These are phyloP conservation scores for Candida sanyaensis DNA, from an alignment of 1,139 yeast species.

Conservation along the genomic window DNA sequence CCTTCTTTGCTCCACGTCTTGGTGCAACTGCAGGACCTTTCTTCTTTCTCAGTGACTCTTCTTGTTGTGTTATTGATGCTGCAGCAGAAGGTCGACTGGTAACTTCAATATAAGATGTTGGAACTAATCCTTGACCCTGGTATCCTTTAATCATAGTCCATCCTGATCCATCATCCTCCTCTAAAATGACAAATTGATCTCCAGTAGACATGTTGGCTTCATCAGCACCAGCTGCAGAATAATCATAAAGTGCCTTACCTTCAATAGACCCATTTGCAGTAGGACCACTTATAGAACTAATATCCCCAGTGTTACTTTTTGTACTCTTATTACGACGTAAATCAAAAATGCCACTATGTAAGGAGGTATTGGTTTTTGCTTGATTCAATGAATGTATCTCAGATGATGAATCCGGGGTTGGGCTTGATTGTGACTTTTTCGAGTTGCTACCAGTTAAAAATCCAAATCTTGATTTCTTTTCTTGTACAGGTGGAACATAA, in stretches of 20 bases:
- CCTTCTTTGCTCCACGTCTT: slow-evolving; percentile 68
- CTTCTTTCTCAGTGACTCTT: slow-evolving; percentile 30
- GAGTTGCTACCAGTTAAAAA: slow-evolving; percentile 19
- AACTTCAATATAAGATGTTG: slow-evolving; percentile 76
- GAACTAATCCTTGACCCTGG: slow-evolving; percentile 74
- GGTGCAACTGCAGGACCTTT: slow-evolving; percentile 86
- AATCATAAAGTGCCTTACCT: slow-evolving; percentile 66
- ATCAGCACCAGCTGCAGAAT: slow-evolving; percentile 72
- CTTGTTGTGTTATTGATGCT: slow-evolving; percentile 9
- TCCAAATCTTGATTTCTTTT: slow-evolving; percentile 60
- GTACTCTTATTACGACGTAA: slow-evolving; percentile 37
- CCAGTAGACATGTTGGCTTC: slow-evolving; percentile 68
- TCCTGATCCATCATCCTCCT: slow-evolving; percentile 87
- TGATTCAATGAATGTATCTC: slow-evolving; percentile 37
- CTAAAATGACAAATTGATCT: slow-evolving; percentile 59
- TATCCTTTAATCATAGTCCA: slow-evolving; percentile 68
- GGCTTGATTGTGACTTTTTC: slow-evolving; percentile 13
- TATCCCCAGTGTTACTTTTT: not conserved
- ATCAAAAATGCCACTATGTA: slow-evolving; percentile 35
- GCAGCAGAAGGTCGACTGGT: slow-evolving; percentile 10
- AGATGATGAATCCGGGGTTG: slow-evolving; percentile 12
- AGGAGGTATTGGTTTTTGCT: slow-evolving; percentile 30
- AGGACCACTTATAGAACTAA: slow-evolving; percentile 9
- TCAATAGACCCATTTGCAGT: slow-evolving; percentile 19
- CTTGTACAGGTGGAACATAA: slow-evolving; percentile 40